Evolutionary conservation across 2,329 filamentous ascomycete species (phyloP).

Genomic region (Zymoseptoria tritici): DNA sequence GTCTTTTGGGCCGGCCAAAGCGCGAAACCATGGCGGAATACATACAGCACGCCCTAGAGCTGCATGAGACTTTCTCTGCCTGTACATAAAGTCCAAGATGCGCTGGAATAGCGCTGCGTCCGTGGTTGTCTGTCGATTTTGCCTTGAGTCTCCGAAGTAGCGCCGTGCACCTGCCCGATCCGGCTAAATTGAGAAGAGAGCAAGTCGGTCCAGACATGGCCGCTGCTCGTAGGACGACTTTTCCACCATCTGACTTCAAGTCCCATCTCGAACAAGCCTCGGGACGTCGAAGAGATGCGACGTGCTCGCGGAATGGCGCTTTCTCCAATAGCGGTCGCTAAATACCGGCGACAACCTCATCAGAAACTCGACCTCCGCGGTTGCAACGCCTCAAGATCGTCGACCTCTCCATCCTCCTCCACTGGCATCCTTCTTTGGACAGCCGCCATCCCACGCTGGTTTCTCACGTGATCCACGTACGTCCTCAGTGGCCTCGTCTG

Average conservation of each 20-base stretch:
- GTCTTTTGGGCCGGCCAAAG: too few species aligned
- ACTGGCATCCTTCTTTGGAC: not conserved
- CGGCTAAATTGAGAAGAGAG: not conserved
- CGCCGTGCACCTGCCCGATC: too few species aligned
- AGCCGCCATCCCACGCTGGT: constrained; percentile 2
- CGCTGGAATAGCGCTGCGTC: too few species aligned
- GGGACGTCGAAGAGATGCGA: not conserved
- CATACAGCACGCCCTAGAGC: too few species aligned
- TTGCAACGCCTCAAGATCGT: too few species aligned
- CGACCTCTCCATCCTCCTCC: not conserved
- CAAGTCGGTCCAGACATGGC: not conserved
- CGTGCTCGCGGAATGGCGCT: constrained; percentile 1
- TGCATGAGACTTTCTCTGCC: too few species aligned
- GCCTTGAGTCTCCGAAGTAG: not conserved
- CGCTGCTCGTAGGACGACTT: not conserved
- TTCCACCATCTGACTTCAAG: not conserved
- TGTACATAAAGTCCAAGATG: too few species aligned
- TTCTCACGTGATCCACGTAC: constrained; percentile 11
- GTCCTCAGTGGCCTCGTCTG: constrained; percentile 1
- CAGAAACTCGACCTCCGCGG: not conserved
- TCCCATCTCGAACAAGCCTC: not conserved
- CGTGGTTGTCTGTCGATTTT: not conserved
- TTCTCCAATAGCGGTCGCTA: not conserved
- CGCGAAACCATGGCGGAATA: too few species aligned
- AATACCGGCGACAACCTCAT: not conserved